Percentiles rank a stretch among this genome's conserved stretches.
These are phyloP conservation scores for Botrytis squamosa DNA, from an alignment of 2,329 filamentous ascomycete species.

Conservation along the genomic window DNA sequence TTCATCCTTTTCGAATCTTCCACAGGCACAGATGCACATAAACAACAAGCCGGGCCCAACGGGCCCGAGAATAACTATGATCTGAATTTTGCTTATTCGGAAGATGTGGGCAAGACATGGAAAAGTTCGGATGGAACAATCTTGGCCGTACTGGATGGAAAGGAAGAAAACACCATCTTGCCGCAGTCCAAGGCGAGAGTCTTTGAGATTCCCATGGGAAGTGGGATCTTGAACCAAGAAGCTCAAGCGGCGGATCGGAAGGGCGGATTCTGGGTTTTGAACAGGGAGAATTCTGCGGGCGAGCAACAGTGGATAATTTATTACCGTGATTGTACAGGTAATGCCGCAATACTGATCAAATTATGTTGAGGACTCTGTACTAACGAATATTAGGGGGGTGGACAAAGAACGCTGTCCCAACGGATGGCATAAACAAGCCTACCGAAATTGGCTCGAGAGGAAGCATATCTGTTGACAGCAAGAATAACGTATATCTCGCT, in stretches of 20 bases:
- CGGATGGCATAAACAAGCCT: constrained; percentile 21
- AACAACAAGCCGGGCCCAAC: constrained; percentile 35
- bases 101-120: constrained; percentile 31
- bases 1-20: constrained; percentile 25
- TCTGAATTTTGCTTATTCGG: constrained; percentile 33
- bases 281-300: constrained; percentile 27
- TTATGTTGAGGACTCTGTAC: background rate
- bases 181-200: constrained; percentile 26
- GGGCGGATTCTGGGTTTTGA: constrained; percentile 32
- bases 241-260: constrained; percentile 30
- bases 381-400: constrained; percentile 28
- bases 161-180: constrained; percentile 24
- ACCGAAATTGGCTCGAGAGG: constrained; percentile 31
- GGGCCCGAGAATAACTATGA: constrained; percentile 35
- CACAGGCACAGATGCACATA: constrained; percentile 28
- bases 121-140: constrained; percentile 26
- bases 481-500: constrained; percentile 26
- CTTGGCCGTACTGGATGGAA: constrained; percentile 24
- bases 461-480: constrained; percentile 30
- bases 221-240: constrained; percentile 34
- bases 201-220: constrained; percentile 33
- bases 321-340: constrained; percentile 27
- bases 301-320: constrained; percentile 32
- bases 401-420: constrained; percentile 24
- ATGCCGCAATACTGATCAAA: background rate